A percentile compares a stretch with the other conserved stretches of the same genome.
phyloP scores from a whole-genome alignment of 352 stramenopile genomes.

The Phytophthora macrochlamydospora region DNA sequence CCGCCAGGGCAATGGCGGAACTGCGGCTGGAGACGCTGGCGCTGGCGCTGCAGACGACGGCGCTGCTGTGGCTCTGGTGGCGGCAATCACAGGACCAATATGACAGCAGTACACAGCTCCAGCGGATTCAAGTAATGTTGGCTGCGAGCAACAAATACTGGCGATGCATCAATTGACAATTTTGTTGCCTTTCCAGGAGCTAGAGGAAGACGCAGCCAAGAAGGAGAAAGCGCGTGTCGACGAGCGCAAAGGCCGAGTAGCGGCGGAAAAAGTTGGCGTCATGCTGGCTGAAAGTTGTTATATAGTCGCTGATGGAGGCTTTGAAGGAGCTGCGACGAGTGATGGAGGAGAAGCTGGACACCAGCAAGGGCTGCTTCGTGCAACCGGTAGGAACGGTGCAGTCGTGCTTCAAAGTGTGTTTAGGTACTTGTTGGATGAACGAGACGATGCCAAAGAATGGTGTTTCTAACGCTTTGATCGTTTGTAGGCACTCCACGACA shows the following conservation, averaged over 20 bases:
- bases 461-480: conserved; percentile 4
- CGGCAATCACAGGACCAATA: conserved; percentile 3
- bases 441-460: background rate
- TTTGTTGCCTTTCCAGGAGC: conserved; percentile 28
- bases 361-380: conserved; percentile 74
- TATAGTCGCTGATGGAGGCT: conserved; percentile 3
- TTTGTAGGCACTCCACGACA: conserved; percentile 79
- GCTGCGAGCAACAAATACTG: background rate
- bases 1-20: conserved; percentile 16
- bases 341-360: conserved; percentile 81
- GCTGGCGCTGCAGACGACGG: conserved; percentile 35
- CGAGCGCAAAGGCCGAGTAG: conserved; percentile 66
- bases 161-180: background rate
- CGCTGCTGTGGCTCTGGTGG: conserved; percentile 38
- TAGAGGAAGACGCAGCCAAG: conserved; percentile 44
- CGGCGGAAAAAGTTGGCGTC: conserved; percentile 61
- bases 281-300: background rate
- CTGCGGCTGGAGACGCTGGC: conserved; percentile 33
- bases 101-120: background rate
- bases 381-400: conserved; percentile 75
- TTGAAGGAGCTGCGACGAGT: conserved; percentile 66
- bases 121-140: conserved; percentile 24
- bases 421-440: conserved; percentile 30
- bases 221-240: conserved; percentile 62
- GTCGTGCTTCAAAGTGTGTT: conserved; percentile 82